phyloP scores from a whole-genome alignment of 2,329 filamentous ascomycete species.

The Cryphonectria radicalis region DNA sequence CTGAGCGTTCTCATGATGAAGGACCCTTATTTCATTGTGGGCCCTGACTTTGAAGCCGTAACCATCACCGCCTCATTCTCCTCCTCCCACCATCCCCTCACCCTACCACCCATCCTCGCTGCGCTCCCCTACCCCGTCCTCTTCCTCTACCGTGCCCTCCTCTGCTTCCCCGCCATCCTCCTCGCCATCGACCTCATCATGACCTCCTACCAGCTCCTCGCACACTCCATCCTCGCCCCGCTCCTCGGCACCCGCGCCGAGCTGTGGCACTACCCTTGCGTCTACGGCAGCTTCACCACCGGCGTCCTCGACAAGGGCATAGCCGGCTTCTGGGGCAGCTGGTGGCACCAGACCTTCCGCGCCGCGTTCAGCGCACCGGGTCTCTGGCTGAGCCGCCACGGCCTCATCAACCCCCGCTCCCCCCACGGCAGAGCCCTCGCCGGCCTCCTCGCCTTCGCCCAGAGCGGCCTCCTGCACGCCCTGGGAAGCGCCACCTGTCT shows the following conservation, averaged over 20 bases:
- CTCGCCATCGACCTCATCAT: conserved; percentile 65
- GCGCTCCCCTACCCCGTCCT: conserved; percentile 50
- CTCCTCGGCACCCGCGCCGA: conserved; percentile 55
- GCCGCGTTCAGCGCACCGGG: conserved; percentile 68
- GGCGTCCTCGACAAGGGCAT: conserved; percentile 71
- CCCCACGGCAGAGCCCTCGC: conserved; percentile 40
- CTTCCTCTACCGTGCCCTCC: conserved; percentile 57
- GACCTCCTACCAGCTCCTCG: conserved; percentile 60
- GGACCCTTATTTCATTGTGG: conserved; percentile 77
- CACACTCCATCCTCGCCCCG: conserved; percentile 53
- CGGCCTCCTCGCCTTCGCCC: conserved; percentile 60
- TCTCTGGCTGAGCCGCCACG: conserved; percentile 47
- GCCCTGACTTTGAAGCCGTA: conserved; percentile 44
- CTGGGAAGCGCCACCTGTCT: conserved; percentile 70
- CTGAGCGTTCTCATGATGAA: conserved; percentile 70
- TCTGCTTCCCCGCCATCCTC: conserved; percentile 62
- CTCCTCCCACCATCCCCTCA: conserved; percentile 47
- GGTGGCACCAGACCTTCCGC: conserved; percentile 93
- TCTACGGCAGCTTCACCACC: conserved; percentile 56
- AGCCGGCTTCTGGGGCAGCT: conserved; percentile 79
- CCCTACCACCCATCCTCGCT: conserved; percentile 50
- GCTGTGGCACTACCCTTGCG: conserved; percentile 58
- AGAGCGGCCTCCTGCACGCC: conserved; percentile 72
- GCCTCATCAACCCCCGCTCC: conserved; percentile 41
- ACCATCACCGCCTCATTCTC: conserved; percentile 36